Evolutionary conservation across 2,329 filamentous ascomycete species (phyloP).

Genomic region (Botrytis porri): DNA sequence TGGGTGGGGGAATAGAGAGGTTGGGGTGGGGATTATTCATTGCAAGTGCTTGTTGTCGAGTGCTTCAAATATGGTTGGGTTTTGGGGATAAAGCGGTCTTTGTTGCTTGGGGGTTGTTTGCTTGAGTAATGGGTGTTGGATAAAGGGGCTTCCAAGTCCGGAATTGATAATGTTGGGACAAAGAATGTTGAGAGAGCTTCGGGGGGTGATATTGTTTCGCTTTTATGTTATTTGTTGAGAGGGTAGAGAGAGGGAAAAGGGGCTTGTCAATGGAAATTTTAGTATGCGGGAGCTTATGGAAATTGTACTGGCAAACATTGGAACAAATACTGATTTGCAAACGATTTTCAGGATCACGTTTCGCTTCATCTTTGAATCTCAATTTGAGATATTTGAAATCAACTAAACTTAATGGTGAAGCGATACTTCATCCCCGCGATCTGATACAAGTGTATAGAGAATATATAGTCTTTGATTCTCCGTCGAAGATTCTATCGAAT

Average conservation of each 20-base stretch:
- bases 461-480: neutral
- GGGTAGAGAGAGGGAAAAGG: neutral
- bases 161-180: neutral
- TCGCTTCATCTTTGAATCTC: neutral
- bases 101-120: neutral
- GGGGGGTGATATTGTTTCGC: neutral
- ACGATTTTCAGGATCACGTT: rapidly evolving
- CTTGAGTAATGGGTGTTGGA: neutral
- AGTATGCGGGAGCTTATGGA: neutral
- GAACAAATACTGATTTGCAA: neutral
- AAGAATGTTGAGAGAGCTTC: neutral
- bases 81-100: neutral
- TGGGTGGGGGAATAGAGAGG: neutral
- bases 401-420: neutral
- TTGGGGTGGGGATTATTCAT: neutral
- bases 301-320: neutral
- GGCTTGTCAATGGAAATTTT: neutral
- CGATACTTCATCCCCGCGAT: neutral
- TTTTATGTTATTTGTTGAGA: neutral
- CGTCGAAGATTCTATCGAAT: neutral
- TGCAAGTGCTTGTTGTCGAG: neutral
- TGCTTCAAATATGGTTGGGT: neutral
- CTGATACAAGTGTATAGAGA: neutral
- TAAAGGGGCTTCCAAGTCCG: conserved; percentile 6
- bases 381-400: neutral